phyloP scores from a whole-genome alignment of 2,329 filamentous ascomycete species.

The Arthrobotrys pseudoclavata region DNA sequence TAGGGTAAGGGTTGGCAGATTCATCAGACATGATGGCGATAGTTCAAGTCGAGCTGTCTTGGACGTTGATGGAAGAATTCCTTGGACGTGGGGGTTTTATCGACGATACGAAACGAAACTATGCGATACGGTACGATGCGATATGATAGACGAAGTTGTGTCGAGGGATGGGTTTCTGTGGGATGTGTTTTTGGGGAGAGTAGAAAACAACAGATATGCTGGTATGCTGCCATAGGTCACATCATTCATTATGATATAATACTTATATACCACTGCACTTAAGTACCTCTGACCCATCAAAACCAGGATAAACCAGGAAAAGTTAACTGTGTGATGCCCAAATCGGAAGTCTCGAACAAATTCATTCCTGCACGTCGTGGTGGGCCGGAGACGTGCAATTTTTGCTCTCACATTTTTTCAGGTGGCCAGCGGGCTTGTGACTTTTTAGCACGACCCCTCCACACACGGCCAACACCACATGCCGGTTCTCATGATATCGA shows the following conservation, averaged over 20 bases:
- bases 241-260: constrained; percentile 1
- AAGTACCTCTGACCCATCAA: too few species aligned
- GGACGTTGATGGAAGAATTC: not conserved
- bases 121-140: not conserved
- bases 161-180: constrained; percentile 4
- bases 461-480: constrained; percentile 19
- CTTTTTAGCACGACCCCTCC: constrained; percentile 26
- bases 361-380: not conserved
- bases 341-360: constrained; percentile 22
- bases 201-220: constrained; percentile 42
- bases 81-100: not conserved
- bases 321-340: constrained; percentile 8
- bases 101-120: constrained; percentile 1
- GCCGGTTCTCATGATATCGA: constrained; percentile 2
- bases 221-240: constrained; percentile 18
- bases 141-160: not conserved
- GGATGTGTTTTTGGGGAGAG: not conserved
- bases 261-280: not conserved
- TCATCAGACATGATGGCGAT: constrained; percentile 44
- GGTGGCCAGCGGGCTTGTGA: constrained; percentile 19
- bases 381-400: not conserved
- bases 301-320: constrained; percentile 7
- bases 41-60: constrained; percentile 2
- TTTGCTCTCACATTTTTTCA: constrained; percentile 2
- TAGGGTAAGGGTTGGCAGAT: constrained; percentile 23